Conservation (phyloP, 352 stramenopile species). For the Phytophthora cactorum region DNA sequence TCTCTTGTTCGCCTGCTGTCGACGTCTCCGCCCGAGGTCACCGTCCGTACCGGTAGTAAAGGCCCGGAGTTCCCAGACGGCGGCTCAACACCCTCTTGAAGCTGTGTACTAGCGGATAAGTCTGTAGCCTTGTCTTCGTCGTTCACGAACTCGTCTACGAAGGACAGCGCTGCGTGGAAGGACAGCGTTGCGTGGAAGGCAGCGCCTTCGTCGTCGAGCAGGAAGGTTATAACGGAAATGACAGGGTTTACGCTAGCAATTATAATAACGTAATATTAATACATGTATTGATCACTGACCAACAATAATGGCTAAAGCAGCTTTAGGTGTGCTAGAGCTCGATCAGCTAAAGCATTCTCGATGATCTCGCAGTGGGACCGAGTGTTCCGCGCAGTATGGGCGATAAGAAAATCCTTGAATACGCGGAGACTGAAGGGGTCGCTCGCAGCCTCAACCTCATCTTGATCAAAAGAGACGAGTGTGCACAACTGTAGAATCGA, state of each 20-base stretch:
- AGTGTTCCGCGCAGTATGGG: conserved; percentile 37
- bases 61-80: no score
- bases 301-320: no score
- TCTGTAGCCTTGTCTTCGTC: not conserved
- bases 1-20: conserved; percentile 15
- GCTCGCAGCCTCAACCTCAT: conserved; percentile 24
- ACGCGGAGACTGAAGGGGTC: conserved; percentile 1
- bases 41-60: no score
- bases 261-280: no score
- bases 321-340: not conserved
- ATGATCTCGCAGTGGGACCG: conserved; percentile 46
- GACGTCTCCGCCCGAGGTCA: no score
- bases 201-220: conserved; percentile 6
- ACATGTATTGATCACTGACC: no score
- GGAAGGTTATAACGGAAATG: conserved; percentile 3
- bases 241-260: not conserved
- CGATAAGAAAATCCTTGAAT: conserved; percentile 50
- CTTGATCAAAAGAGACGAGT: conserved; percentile 34
- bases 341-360: conserved; percentile 36
- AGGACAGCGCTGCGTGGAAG: conserved; percentile 11
- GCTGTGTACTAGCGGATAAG: no score
- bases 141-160: conserved; percentile 8
- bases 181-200: conserved; percentile 7
- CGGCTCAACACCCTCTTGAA: not conserved
- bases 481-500: conserved; percentile 38